Percentiles rank a stretch among this genome's conserved stretches.
phyloP scores from a whole-genome alignment of 805 yeast species.

The Tetrapisispora fleetii region DNA sequence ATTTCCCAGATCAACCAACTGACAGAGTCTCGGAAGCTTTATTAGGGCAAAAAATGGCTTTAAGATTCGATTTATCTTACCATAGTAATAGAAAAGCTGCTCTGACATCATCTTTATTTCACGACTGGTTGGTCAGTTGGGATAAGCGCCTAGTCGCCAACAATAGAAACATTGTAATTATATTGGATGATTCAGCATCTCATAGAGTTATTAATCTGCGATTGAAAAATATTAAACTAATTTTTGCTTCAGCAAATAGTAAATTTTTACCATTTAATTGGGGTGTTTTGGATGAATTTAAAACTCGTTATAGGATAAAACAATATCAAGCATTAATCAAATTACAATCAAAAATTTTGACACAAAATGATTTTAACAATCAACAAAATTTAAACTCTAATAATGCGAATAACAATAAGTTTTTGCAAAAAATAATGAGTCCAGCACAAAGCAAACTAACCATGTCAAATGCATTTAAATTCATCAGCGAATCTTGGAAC shows the following conservation, averaged over 20 bases:
- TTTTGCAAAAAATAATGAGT: slow-evolving; percentile 15
- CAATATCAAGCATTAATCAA: slow-evolving; percentile 38
- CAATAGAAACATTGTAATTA: slow-evolving; percentile 42
- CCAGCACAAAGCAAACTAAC: slow-evolving; percentile 38
- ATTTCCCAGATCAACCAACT: slow-evolving; percentile 26
- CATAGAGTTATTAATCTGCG: slow-evolving; percentile 49
- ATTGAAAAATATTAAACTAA: slow-evolving; percentile 33
- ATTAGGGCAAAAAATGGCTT: slow-evolving; percentile 37
- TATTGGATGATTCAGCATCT: slow-evolving; percentile 53
- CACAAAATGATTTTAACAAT: slow-evolving; percentile 2
- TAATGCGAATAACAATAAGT: slow-evolving; percentile 4
- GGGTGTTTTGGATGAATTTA: slow-evolving; percentile 56
- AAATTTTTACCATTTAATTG: slow-evolving; percentile 51
- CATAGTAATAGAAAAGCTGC: slow-evolving; percentile 53
- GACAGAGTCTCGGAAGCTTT: slow-evolving; percentile 18
- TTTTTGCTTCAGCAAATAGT: slow-evolving; percentile 32
- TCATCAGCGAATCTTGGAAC: slow-evolving; percentile 51
- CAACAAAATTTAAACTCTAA: too few relatives aligned
- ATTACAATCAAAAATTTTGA: slow-evolving; percentile 16
- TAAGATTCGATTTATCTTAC: slow-evolving; percentile 42
- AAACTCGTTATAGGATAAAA: slow-evolving; percentile 45
- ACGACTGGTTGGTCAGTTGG: slow-evolving; percentile 49
- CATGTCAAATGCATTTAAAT: slow-evolving; percentile 46
- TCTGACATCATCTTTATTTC: slow-evolving; percentile 53
- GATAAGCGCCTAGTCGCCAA: slow-evolving; percentile 46